These are phyloP conservation scores for Alternaria metachromatica DNA, from an alignment of 2,329 filamentous ascomycete genomes.

Conservation along the genomic window DNA sequence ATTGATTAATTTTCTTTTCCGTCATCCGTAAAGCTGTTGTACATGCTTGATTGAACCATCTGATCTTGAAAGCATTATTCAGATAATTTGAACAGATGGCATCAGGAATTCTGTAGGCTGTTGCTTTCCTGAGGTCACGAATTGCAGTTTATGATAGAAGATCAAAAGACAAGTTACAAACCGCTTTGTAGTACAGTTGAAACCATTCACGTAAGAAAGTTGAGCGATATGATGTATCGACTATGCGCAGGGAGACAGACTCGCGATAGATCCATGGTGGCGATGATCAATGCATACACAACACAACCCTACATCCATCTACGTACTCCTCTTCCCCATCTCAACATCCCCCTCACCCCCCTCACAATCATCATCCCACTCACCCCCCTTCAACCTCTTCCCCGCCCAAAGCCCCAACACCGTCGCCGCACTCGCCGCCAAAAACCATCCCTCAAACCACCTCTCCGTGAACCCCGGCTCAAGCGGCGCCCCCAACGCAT, in stretches of 20 bases:
- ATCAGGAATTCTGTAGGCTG: no score
- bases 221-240: neutral
- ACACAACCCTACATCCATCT: neutral
- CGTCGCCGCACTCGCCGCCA: constrained; percentile 71
- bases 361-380: constrained; percentile 49
- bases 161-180: no score
- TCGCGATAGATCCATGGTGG: rapidly evolving
- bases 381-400: constrained; percentile 61
- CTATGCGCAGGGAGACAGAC: rapidly evolving
- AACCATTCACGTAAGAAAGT: rapidly evolving
- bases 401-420: constrained; percentile 76
- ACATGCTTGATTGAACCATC: no score
- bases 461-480: constrained; percentile 75
- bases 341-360: constrained; percentile 64
- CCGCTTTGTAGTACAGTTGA: rapidly evolving
- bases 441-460: constrained; percentile 90
- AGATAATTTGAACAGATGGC: no score
- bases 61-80: no score
- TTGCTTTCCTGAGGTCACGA: no score
- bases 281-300: neutral
- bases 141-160: no score
- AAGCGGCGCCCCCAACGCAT: constrained; percentile 77
- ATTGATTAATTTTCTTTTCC: no score
- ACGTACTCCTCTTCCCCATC: constrained; percentile 71
- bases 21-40: no score